Evolutionary conservation across 2,329 filamentous ascomycete genomes (phyloP), one percentile per base, ranked within the genome.

Genomic region (Venturia asperata): DNA sequence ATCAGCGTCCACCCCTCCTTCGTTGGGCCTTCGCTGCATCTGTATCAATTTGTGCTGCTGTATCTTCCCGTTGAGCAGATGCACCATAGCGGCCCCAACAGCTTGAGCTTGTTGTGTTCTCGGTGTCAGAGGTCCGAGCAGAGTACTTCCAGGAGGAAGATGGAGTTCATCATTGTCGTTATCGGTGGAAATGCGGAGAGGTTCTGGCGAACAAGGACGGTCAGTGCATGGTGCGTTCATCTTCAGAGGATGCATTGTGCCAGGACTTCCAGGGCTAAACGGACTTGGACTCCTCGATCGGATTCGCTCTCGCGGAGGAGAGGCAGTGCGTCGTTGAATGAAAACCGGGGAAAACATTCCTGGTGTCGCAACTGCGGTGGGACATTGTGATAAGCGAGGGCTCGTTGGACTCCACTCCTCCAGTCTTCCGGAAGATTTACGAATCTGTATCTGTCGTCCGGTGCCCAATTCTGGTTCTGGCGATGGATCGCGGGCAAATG

Each of bases 201-300:
- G 24, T 17, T 56, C 49, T 15, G 49, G 49, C 13, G 30, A 34
- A 13, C 34, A 68, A 66, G 39, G 39, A 41, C 39, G 39, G 39
- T 52, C 47, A 11, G 21, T 21, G 11, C 3, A 52, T 27, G 47
- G 47, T 9, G 47, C 21, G n/a, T 37, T 58, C 52, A 58, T 37
- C 21, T 37, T 58, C 52, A 37, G 19, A 1, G 30, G 52, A 58
- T 37, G 30, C 19, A 37, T 37, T 3, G 52, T 27, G 11, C 24
- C 21, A 52, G 24, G 11, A 27, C 47, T 52, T 15, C 47, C 45
- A 24, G 49, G 24, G n/a, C 17, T 55, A 34, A 55, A 58, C 19
- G 17, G 52, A 58, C 27, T 34, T 34, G 52, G 52, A 21, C 27
- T 34, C 19, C 52, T 58, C 19, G 52, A 37, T 21, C 52, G 7